These are phyloP conservation scores for Digitaria exilis DNA, from an alignment of 202 grass and related monocot genomes.

Conservation along the genomic window DNA sequence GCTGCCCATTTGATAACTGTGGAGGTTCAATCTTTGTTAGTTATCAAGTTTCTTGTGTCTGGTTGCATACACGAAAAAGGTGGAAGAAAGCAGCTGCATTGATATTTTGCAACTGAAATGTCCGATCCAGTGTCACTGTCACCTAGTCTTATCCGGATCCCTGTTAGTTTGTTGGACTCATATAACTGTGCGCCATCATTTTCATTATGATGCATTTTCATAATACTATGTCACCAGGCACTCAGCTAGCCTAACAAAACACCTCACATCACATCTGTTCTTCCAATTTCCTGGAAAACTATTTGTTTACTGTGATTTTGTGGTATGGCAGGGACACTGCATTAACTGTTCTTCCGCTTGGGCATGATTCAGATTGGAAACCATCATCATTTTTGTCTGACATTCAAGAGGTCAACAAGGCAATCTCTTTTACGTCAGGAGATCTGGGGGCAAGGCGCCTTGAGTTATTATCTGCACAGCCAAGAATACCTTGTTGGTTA, in stretches of 20 bases:
- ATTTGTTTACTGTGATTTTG: conserved; percentile 30
- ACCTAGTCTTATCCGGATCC: neutral
- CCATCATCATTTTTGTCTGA: conserved; percentile 22
- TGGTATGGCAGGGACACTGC: conserved; percentile 44
- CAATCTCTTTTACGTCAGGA: conserved; percentile 38
- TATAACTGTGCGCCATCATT: neutral
- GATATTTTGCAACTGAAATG: neutral
- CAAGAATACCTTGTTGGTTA: conserved; percentile 43
- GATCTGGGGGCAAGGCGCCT: conserved; percentile 34
- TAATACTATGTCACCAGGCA: neutral
- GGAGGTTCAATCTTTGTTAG: neutral
- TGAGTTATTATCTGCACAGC: conserved; percentile 36
- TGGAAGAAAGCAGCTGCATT: neutral
- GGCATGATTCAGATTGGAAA: conserved; percentile 38
- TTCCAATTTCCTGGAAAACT: conserved; percentile 14
- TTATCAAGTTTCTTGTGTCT: neutral
- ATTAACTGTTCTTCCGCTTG: conserved; percentile 13
- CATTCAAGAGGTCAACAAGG: conserved; percentile 32
- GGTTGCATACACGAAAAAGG: neutral
- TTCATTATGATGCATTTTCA: neutral
- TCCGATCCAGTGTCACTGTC: neutral
- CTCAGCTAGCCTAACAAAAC: conserved; percentile 9
- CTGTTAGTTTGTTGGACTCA: conserved; percentile 10
- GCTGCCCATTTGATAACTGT: neutral
- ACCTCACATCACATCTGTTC: conserved; percentile 4